These are phyloP conservation scores for Parasitella parasitica DNA, from an alignment of 371 early-diverging fungal genomes.

Conservation along the genomic window DNA sequence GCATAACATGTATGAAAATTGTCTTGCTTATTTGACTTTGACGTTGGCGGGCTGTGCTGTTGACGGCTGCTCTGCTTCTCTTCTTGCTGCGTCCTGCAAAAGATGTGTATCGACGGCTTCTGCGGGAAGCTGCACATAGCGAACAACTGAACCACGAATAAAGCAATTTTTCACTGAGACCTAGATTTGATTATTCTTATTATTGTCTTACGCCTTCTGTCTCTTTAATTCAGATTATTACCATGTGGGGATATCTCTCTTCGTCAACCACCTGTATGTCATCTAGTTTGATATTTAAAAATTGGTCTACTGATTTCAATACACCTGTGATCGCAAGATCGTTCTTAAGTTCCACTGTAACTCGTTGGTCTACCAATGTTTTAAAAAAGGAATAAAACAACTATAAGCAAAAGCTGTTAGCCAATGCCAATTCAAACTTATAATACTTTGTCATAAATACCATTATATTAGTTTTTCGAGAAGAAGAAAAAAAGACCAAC, in stretches of 20 bases:
- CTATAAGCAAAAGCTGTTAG: constrained; percentile 46
- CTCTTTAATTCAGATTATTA: constrained; percentile 31
- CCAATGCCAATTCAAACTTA: neutral
- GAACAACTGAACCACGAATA: constrained; percentile 97
- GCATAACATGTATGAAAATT: neutral
- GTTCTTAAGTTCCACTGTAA: constrained; percentile 98
- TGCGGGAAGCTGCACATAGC: constrained; percentile 93
- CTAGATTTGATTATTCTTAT: constrained; percentile 39
- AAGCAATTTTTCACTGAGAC: constrained; percentile 95
- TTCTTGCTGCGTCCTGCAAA: constrained; percentile 94
- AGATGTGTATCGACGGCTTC: constrained; percentile 90
- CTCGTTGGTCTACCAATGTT: constrained; percentile 93
- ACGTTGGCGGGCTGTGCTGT: constrained; percentile 52
- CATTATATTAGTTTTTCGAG: neutral
- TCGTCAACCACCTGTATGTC: constrained; percentile 88
- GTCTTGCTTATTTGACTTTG: constrained; percentile 43
- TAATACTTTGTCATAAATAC: neutral
- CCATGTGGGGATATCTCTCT: constrained; percentile 95
- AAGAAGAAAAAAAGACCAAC: neutral
- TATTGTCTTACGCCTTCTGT: neutral
- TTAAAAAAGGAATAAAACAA: constrained; percentile 99
- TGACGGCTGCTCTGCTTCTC: constrained; percentile 75
- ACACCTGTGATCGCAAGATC: constrained; percentile 92
- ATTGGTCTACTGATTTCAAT: constrained; percentile 97
- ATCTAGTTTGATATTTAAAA: constrained; percentile 96